Percentiles rank a stretch among this genome's conserved stretches.
Conservation (phyloP, 805 yeast genomes). For the Ogataea salicorniae region DNA sequence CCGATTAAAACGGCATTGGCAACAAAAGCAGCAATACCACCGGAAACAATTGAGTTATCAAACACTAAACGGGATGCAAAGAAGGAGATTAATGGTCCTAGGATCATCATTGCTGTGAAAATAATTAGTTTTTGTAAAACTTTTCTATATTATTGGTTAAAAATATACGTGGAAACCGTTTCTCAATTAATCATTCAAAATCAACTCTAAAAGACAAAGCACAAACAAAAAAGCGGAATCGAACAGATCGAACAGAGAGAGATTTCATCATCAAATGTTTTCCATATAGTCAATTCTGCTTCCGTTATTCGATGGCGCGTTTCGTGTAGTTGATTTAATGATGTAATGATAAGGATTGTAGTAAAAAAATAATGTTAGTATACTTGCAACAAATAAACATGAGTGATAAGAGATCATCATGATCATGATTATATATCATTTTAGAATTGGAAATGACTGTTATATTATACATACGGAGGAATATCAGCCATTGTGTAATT, state of each 20-base stretch:
- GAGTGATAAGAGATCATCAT: constrained; percentile 1
- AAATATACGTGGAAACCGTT: too few species aligned
- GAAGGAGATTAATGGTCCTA: constrained; percentile 59
- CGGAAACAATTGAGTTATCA: constrained; percentile 60
- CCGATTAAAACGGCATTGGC: constrained; percentile 74
- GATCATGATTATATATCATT: too few species aligned
- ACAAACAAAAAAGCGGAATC: too few species aligned
- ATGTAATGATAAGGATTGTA: background rate
- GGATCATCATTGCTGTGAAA: constrained; percentile 74
- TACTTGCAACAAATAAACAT: background rate
- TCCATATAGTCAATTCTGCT: too few species aligned
- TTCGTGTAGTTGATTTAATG: background rate
- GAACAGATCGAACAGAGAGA: too few species aligned
- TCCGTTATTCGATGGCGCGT: background rate
- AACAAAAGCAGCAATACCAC: constrained; percentile 73
- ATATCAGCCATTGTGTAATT: constrained; percentile 30
- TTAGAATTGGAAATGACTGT: background rate
- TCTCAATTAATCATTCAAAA: too few species aligned
- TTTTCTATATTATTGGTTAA: constrained; percentile 31
- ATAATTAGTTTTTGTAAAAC: constrained; percentile 65
- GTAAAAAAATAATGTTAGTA: too few species aligned
- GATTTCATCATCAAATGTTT: too few species aligned
- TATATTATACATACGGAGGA: constrained; percentile 28
- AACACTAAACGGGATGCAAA: constrained; percentile 34
- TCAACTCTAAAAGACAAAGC: too few species aligned